Evolutionary conservation across 495 filamentous ascomycete species (phyloP).

Genomic region (Xylaria curta): DNA sequence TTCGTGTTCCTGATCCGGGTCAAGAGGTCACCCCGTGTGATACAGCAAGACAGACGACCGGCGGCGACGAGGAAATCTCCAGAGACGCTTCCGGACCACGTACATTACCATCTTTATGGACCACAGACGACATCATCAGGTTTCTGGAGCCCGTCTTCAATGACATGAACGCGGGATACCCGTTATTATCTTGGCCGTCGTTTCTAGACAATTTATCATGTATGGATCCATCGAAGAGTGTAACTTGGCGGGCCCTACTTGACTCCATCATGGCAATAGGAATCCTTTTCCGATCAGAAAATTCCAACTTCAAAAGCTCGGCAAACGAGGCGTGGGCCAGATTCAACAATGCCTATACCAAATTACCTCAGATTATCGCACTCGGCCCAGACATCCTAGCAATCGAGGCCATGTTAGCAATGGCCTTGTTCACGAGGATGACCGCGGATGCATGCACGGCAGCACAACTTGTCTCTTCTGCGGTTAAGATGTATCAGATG

Average conservation of each 20-base stretch:
- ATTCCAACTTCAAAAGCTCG: background rate
- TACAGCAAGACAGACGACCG: background rate
- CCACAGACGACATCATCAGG: conserved; percentile 7
- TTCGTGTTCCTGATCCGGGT: background rate
- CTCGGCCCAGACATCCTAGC: conserved; percentile 11
- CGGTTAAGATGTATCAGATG: background rate
- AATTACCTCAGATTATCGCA: conserved; percentile 21
- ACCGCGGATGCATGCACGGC: conserved; percentile 5
- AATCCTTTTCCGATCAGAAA: background rate
- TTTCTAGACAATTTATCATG: background rate
- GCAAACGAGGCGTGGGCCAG: conserved; percentile 14
- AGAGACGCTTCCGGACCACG: background rate
- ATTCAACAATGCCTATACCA: conserved; percentile 28
- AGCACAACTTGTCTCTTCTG: conserved; percentile 9
- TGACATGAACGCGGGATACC: conserved; percentile 12
- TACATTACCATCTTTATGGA: background rate
- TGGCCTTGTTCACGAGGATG: conserved; percentile 18
- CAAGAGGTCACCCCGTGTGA: background rate
- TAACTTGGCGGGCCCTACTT: conserved; percentile 1
- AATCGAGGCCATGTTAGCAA: conserved; percentile 20
- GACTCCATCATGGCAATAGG: conserved; percentile 18
- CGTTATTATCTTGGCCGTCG: conserved; percentile 2
- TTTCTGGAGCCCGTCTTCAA: conserved; percentile 19
- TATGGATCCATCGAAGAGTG: conserved; percentile 7
- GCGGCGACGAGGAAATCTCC: background rate